Conservation (phyloP, 768 basidiomycete species). For the Porphyrellus cyaneotinctus region DNA sequence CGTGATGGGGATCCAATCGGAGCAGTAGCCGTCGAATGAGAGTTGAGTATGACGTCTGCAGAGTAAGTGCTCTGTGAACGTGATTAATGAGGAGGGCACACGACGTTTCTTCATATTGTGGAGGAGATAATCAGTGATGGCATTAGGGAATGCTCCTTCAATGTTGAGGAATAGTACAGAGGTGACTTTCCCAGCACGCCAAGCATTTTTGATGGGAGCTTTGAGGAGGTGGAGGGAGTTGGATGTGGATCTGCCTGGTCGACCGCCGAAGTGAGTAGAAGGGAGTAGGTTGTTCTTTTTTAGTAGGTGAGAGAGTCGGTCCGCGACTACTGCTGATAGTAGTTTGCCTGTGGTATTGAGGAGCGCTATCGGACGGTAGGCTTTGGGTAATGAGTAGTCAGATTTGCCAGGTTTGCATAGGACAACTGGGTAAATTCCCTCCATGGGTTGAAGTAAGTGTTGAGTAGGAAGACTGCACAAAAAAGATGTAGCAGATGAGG, state of each 20-base stretch:
- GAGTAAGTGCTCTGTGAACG: slow-evolving; percentile 9
- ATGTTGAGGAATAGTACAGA: slow-evolving; percentile 1
- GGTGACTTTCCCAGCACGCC: background rate
- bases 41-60: slow-evolving; percentile 3
- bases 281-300: background rate
- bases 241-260: background rate
- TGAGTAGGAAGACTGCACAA: background rate
- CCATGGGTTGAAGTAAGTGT: background rate
- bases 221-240: background rate
- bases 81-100: background rate
- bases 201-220: background rate
- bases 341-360: slow-evolving; percentile 7
- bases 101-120: slow-evolving; percentile 3
- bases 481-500: background rate
- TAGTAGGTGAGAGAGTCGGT: background rate
- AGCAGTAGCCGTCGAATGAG: slow-evolving; percentile 21
- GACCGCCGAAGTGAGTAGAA: background rate
- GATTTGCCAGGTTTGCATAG: slow-evolving; percentile 35
- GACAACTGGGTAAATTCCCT: slow-evolving; percentile 21
- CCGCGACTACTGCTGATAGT: background rate
- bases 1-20: slow-evolving; percentile 7
- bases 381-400: slow-evolving; percentile 23
- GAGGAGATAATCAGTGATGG: background rate
- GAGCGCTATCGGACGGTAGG: background rate
- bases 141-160: slow-evolving; percentile 3